Conservation (phyloP, 805 yeast genomes). For the Suhomyces prunicola region DNA sequence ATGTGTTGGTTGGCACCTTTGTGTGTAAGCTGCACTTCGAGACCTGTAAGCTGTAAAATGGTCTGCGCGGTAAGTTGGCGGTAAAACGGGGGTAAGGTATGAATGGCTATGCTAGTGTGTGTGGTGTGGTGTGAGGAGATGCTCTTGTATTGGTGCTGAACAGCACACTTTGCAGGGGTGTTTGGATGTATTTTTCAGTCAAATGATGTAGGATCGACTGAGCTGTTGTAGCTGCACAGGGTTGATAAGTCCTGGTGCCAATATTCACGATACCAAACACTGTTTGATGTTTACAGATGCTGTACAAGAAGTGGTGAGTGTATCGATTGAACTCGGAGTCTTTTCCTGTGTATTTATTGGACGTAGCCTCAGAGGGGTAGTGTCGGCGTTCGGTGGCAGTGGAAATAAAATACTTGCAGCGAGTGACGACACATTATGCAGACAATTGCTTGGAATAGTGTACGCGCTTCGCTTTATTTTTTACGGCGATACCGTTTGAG, state of each 20-base stretch:
- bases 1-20: background rate
- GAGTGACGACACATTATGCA: slow-evolving; percentile 1
- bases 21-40: too few relatives aligned
- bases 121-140: too few relatives aligned
- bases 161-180: background rate
- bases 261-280: background rate
- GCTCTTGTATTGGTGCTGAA: background rate
- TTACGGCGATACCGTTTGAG: background rate
- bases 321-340: background rate
- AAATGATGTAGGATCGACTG: background rate
- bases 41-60: background rate
- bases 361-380: slow-evolving; percentile 4
- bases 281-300: background rate
- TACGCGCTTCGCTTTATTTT: background rate
- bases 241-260: background rate
- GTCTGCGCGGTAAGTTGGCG: background rate
- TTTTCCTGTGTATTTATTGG: slow-evolving; percentile 4
- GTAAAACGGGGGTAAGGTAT: background rate
- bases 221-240: background rate
- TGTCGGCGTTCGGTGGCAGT: slow-evolving; percentile 2
- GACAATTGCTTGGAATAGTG: background rate
- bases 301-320: background rate
- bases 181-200: too few relatives aligned
- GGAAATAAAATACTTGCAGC: background rate
- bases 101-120: background rate